These are phyloP conservation scores for Leishmania martiniquensis DNA, from an alignment of 208 protist genomes.

Conservation along the genomic window DNA sequence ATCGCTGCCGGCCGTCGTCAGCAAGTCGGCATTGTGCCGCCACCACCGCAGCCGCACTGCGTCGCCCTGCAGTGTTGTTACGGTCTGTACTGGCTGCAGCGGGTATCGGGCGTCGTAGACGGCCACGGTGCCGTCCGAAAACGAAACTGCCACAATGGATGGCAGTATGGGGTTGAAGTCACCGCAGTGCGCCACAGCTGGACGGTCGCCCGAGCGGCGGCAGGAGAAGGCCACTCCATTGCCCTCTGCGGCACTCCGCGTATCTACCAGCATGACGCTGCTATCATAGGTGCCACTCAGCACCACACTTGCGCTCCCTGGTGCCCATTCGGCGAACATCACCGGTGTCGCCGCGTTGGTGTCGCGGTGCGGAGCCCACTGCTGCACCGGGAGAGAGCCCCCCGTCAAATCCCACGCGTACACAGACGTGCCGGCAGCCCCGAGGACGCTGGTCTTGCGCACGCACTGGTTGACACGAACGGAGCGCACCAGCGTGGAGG, in stretches of 20 bases:
- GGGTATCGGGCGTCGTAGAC: conserved; percentile 81
- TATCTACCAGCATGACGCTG: conserved; percentile 69
- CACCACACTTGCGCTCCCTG: conserved; percentile 57
- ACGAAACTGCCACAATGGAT: conserved; percentile 52
- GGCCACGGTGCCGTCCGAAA: conserved; percentile 73
- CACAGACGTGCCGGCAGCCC: conserved; percentile 40
- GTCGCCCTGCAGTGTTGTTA: conserved; percentile 79
- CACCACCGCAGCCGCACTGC: conserved; percentile 68
- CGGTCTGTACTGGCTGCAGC: conserved; percentile 45
- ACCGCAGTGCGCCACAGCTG: conserved; percentile 43
- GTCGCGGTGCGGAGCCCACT: conserved; percentile 53
- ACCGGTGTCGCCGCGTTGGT: conserved; percentile 38
- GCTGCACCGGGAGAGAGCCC: conserved; percentile 42
- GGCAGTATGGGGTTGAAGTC: conserved; percentile 82
- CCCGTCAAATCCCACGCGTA: conserved; percentile 73
- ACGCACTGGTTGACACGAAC: conserved; percentile 53
- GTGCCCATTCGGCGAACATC: conserved; percentile 78
- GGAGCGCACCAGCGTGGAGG: conserved; percentile 69
- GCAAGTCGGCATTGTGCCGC: conserved; percentile 68
- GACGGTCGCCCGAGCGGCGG: conserved; percentile 20
- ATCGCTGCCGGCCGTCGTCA: conserved; percentile 79
- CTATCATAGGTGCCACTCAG: conserved; percentile 77
- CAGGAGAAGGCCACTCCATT: conserved; percentile 24
- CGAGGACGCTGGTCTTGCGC: conserved; percentile 44
- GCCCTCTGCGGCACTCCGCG: conserved; percentile 20